A percentile compares a stretch with the other conserved stretches of the same genome.
phyloP scores from a whole-genome alignment of 345 rosid species.

The Mallotus nudiflorus region DNA sequence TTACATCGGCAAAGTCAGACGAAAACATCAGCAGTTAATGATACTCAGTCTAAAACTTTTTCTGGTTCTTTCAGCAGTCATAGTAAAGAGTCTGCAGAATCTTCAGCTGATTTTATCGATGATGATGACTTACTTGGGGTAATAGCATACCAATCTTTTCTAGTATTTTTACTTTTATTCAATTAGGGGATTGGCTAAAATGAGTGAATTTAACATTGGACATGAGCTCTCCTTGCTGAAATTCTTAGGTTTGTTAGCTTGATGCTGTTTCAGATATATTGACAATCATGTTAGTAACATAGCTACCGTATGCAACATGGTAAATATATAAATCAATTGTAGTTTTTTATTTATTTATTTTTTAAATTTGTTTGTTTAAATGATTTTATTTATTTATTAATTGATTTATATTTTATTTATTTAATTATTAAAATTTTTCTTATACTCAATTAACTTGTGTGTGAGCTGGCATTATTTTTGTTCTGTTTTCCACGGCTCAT shows the following conservation, averaged over 20 bases:
- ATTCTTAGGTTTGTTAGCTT: background rate
- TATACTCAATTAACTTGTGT: background rate
- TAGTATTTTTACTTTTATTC: background rate
- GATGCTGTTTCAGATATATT: background rate
- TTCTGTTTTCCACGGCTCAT: constrained; percentile 7
- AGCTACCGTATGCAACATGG: background rate
- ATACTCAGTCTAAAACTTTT: constrained; percentile 26
- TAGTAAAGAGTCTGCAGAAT: constrained; percentile 33
- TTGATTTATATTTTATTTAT: background rate
- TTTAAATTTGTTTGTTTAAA: background rate
- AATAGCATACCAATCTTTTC: constrained; percentile 19
- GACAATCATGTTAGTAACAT: background rate
- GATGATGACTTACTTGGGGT: constrained; percentile 91
- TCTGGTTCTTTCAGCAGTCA: constrained; percentile 36
- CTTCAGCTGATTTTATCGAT: constrained; percentile 59
- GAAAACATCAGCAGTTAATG: constrained; percentile 31
- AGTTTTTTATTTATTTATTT: background rate
- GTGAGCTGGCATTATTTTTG: constrained; percentile 5
- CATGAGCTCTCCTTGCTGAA: constrained; percentile 2
- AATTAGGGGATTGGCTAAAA: background rate
- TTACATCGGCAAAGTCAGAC: constrained; percentile 22
- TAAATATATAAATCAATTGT: background rate
- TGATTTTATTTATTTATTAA: background rate
- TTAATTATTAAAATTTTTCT: background rate
- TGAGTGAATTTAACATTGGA: background rate